Conservation (phyloP, 345 rosid species). For the Carallia brachiata region DNA sequence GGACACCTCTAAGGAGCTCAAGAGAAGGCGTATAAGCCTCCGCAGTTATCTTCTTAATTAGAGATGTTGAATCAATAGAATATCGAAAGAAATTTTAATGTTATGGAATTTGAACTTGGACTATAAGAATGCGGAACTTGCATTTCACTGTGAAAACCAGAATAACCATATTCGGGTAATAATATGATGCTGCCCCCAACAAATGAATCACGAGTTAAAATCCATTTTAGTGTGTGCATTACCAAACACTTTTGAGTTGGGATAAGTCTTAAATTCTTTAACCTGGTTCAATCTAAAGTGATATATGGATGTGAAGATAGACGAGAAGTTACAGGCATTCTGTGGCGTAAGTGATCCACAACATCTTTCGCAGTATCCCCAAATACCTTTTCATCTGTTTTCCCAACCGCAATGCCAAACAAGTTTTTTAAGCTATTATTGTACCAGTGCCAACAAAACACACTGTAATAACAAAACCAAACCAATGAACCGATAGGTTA, state of each 20-base stretch:
- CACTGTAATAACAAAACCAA: too few relatives aligned
- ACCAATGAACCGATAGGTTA: too few relatives aligned
- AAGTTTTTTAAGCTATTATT: too few relatives aligned
- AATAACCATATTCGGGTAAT: not conserved
- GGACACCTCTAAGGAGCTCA: too few relatives aligned
- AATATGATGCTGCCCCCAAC: not conserved
- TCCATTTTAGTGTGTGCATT: not conserved
- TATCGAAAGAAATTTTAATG: not conserved
- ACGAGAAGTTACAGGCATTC: not conserved
- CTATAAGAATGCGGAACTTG: too few relatives aligned
- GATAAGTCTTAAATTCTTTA: too few relatives aligned
- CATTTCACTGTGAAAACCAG: not conserved
- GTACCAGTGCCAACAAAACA: too few relatives aligned
- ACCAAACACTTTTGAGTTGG: not conserved
- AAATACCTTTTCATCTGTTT: too few relatives aligned
- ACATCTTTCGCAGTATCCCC: too few relatives aligned
- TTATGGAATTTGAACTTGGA: not conserved
- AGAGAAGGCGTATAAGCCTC: not conserved
- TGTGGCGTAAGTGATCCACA: too few relatives aligned
- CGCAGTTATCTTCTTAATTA: conserved; percentile 3
- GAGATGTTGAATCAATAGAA: not conserved
- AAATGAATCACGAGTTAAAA: not conserved
- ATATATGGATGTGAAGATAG: not conserved
- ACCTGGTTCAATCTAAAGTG: too few relatives aligned
- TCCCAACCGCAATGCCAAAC: too few relatives aligned